These are phyloP conservation scores for Chlorella variabilis DNA, from an alignment of 163 green algal genomes.

Conservation along the genomic window DNA sequence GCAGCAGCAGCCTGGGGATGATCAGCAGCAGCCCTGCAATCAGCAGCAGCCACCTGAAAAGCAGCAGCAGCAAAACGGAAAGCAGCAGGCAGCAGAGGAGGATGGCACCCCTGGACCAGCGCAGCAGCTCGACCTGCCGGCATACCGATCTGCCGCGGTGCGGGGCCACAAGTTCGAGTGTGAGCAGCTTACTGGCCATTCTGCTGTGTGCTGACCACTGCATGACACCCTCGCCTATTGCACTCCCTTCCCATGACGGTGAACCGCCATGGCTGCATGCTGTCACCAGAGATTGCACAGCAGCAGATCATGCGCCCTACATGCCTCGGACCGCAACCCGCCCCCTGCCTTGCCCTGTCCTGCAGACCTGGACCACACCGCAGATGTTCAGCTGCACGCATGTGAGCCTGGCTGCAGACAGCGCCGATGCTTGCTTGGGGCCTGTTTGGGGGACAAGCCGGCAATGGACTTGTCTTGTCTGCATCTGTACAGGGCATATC, in stretches of 20 bases:
- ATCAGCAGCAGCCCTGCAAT: neutral
- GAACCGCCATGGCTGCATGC: neutral
- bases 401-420: too few species aligned
- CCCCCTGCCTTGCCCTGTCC: neutral
- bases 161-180: constrained; percentile 47
- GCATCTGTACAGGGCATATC: too few species aligned
- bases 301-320: too few species aligned
- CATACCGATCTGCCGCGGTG: constrained; percentile 41
- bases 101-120: neutral
- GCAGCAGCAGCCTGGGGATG: neutral
- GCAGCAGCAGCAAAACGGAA: neutral
- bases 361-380: constrained; percentile 80
- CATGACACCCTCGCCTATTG: too few species aligned
- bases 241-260: neutral
- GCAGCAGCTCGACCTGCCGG: constrained; percentile 17
- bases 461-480: too few species aligned
- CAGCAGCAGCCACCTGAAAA: neutral
- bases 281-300: too few species aligned
- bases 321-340: neutral
- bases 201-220: neutral
- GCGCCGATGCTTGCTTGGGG: too few species aligned
- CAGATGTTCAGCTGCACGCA: constrained; percentile 76
- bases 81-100: neutral
- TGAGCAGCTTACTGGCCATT: neutral
- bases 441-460: too few species aligned